phyloP scores from a whole-genome alignment of 306 rosid species.

The Biancaea sappan region DNA sequence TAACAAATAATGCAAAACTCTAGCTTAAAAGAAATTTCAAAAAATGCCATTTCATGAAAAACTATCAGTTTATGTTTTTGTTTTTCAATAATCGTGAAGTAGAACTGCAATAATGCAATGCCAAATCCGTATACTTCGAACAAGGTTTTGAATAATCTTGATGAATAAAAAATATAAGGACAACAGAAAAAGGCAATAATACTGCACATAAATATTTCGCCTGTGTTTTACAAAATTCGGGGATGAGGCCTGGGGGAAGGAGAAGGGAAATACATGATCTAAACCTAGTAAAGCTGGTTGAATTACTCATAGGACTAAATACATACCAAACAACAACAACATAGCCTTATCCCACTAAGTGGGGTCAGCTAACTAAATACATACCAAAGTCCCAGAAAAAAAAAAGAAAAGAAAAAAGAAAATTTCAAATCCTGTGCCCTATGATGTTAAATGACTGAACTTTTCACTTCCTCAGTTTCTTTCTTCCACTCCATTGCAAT shows the following conservation, averaged over 20 bases:
- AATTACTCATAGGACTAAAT: neutral
- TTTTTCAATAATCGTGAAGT: neutral
- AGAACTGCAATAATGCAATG: neutral
- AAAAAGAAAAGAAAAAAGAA: no score
- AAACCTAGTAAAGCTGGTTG: neutral
- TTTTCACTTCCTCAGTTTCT: neutral
- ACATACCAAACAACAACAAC: neutral
- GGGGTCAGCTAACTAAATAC: no score
- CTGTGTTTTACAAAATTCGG: neutral
- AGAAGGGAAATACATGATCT: neutral
- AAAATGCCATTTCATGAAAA: neutral
- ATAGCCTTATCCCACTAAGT: no score
- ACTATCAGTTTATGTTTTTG: neutral
- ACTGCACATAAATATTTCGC: neutral
- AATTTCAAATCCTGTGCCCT: neutral
- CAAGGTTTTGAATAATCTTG: neutral
- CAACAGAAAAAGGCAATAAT: neutral
- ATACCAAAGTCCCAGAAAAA: neutral
- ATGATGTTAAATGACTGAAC: slow-evolving; percentile 16
- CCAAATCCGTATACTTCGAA: neutral
- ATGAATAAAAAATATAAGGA: neutral
- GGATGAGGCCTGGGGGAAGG: neutral
- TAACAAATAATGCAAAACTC: neutral
- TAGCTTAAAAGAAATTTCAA: neutral
- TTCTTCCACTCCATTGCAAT: slow-evolving; percentile 14